A percentile compares a stretch with the other conserved stretches of the same genome.
Conservation (phyloP, 371 early-diverging fungal genomes). For the Dinochytrium kinnereticum region DNA sequence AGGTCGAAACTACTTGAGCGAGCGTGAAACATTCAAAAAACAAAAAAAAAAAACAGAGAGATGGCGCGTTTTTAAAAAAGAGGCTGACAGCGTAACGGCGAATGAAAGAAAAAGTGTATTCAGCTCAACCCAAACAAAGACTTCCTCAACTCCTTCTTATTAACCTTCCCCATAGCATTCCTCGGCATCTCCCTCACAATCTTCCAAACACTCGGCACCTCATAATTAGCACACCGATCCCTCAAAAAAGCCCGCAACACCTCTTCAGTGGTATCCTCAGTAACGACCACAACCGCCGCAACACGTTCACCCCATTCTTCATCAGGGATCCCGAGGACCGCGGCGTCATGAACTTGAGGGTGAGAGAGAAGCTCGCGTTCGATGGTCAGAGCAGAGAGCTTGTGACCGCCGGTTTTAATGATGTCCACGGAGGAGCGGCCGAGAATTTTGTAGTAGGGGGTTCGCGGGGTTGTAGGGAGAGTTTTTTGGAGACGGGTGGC, state of each 20-base stretch:
- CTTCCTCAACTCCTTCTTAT: slow-evolving; percentile 69
- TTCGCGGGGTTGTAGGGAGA: slow-evolving; percentile 46
- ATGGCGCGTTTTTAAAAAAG: no score
- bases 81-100: not conserved
- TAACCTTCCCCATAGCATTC: slow-evolving; percentile 90
- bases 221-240: slow-evolving; percentile 72
- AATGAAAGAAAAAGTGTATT: not conserved
- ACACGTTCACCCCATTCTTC: slow-evolving; percentile 79
- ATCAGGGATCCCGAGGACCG: slow-evolving; percentile 77
- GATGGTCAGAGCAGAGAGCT: slow-evolving; percentile 82
- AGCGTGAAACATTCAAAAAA: no score
- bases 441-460: slow-evolving; percentile 70
- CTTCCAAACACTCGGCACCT: slow-evolving; percentile 66
- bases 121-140: not conserved
- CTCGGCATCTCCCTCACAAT: slow-evolving; percentile 69
- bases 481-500: slow-evolving; percentile 54
- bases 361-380: slow-evolving; percentile 78
- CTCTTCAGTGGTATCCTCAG: slow-evolving; percentile 24
- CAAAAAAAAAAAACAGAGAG: no score
- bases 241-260: slow-evolving; percentile 61
- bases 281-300: slow-evolving; percentile 65
- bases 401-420: slow-evolving; percentile 88
- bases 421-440: slow-evolving; percentile 85
- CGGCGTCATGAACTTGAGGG: slow-evolving; percentile 66
- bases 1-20: no score